Base-by-base conservation (phyloP, 2,329 filamentous ascomycete species). In the Monilinia fructigena region DNA sequence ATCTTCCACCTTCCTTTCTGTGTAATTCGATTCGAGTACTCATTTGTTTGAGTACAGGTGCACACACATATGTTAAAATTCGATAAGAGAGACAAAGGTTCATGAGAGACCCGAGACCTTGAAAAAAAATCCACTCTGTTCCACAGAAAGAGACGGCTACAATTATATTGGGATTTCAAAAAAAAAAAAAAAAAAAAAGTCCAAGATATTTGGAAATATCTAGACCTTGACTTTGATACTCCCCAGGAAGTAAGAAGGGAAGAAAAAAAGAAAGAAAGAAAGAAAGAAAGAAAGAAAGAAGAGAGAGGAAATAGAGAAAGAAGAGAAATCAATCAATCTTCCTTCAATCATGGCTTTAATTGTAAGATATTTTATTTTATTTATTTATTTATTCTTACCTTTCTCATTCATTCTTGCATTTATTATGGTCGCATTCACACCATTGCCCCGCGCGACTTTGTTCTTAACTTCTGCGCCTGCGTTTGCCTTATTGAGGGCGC, bases 331-430 rank as follows among this genome's bases (percentile, higher is more conserved):
- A 16, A 47, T 47, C 26, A 1, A 48, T n/a, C 28, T 40, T 56
- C 14, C 52, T 64, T 66, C 67, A 70, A 71, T 71, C 69, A 76
- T 76, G 75, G 67, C 73, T n/a, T 73, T 71, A 53, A 76, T 76
- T 67, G 74, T 76, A 74, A 76, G 74, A 59, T 23, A 47, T 23
- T 12, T 59, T 52, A 31, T 59, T 55, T 65, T 52, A 42, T 59
- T 55, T 54, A 26, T 62, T 54, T 11, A 45, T 16, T 66, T 35
- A 8, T 1, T 35, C 7, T 6, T 8, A 35, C 7, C 31, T 35
- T 35, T 35, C 5, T 68, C 65, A 40, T 40, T 40, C 38, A 40
- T 40, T 35, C 56, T 35, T 35, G 28, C 26, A 35, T 35, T 5
- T 3, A 35, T 48, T 48, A 48, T 48, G 42, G 55, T 47, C 42